phyloP scores from a whole-genome alignment of 768 basidiomycete genomes.

The Piloderma croceum region DNA sequence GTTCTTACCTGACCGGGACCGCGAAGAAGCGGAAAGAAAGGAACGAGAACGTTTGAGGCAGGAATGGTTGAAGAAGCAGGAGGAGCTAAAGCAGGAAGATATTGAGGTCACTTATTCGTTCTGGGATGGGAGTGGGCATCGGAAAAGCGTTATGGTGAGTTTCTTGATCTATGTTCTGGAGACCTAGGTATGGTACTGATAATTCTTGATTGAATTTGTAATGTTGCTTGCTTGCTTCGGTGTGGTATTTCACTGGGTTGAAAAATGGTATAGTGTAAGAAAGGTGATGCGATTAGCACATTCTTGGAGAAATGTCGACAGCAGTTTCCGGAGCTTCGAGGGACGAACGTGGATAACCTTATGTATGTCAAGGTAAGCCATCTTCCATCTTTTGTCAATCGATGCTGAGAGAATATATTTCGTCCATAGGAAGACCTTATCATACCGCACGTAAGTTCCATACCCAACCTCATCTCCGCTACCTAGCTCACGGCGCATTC shows the following conservation, averaged over 20 bases:
- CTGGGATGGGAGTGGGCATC: slow-evolving; percentile 98
- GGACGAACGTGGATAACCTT: slow-evolving; percentile 88
- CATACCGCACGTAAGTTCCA: slow-evolving; percentile 85
- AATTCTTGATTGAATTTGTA: slow-evolving; percentile 2
- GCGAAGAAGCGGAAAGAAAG: slow-evolving; percentile 86
- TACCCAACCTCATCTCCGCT: not conserved
- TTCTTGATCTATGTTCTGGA: not conserved
- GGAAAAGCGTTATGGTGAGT: slow-evolving; percentile 84
- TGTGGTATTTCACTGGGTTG: not conserved
- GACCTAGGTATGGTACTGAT: no score
- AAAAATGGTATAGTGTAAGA: slow-evolving; percentile 76
- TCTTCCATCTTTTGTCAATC: slow-evolving; percentile 5
- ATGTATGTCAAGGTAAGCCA: slow-evolving; percentile 91
- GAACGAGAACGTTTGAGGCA: slow-evolving; percentile 85
- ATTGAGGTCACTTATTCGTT: slow-evolving; percentile 95
- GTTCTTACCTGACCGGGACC: slow-evolving; percentile 95
- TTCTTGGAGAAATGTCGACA: slow-evolving; percentile 92
- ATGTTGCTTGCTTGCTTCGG: not conserved
- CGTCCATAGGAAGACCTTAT: slow-evolving; percentile 84
- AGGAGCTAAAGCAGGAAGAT: slow-evolving; percentile 61
- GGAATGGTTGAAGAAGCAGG: slow-evolving; percentile 77
- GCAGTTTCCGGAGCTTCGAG: slow-evolving; percentile 89
- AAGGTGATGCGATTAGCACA: slow-evolving; percentile 80
- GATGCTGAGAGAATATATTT: not conserved
- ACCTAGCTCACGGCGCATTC: slow-evolving; percentile 4